A percentile compares a stretch with the other conserved stretches of the same genome.
These are phyloP conservation scores for Knoxdaviesia proteae DNA, from an alignment of 2,329 filamentous ascomycete species.

Conservation along the genomic window DNA sequence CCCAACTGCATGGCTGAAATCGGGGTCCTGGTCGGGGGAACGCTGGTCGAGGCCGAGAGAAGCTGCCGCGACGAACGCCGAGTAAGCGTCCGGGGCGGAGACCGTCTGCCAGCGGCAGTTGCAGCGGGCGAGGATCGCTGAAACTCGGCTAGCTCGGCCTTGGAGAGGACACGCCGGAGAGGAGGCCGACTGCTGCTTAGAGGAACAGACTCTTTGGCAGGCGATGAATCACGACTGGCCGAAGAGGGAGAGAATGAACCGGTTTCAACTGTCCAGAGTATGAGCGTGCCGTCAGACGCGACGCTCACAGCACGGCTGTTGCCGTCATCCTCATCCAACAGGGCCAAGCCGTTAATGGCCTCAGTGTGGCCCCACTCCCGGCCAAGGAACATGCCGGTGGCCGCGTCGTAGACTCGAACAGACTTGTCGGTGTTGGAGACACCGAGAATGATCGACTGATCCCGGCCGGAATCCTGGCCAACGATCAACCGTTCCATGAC, in stretches of 20 bases:
- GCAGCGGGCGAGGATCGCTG: constrained; percentile 25
- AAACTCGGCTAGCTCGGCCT: constrained; percentile 69
- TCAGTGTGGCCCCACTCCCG: constrained; percentile 93
- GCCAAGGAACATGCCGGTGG: constrained; percentile 56
- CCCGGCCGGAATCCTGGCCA: constrained; percentile 31
- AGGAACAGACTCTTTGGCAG: constrained; percentile 24
- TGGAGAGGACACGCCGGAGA: constrained; percentile 67
- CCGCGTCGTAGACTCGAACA: constrained; percentile 67
- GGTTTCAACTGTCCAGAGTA: constrained; percentile 49
- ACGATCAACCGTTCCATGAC: constrained; percentile 61
- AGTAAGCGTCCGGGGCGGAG: constrained; percentile 31
- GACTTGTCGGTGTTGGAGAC: constrained; percentile 92
- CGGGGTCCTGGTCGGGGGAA: constrained; percentile 15
- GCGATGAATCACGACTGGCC: constrained; percentile 30
- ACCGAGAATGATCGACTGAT: constrained; percentile 52
- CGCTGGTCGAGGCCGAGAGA: constrained; percentile 1
- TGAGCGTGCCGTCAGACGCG: constrained; percentile 61
- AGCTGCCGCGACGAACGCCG: constrained; percentile 28
- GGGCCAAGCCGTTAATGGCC: constrained; percentile 65
- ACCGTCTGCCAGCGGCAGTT: constrained; percentile 22
- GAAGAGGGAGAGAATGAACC: constrained; percentile 16
- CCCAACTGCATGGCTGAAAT: constrained; percentile 13
- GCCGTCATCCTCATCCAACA: constrained; percentile 40
- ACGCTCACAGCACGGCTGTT: constrained; percentile 47
- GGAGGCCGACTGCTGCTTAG: constrained; percentile 40